Evolutionary conservation across 345 rosid genomes (phyloP).

Genomic region (Citrus sinensis): DVS_A1.0 CM039162.1:31308001-31308500

Average conservation of each 20-base stretch:
- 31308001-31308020: slow-evolving; percentile 62
- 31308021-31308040: slow-evolving; percentile 57
- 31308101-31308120: slow-evolving; percentile 47
- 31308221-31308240: neutral
- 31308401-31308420: slow-evolving; percentile 63
- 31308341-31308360: neutral
- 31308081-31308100: slow-evolving; percentile 20
- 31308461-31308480: slow-evolving; percentile 70
- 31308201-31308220: slow-evolving; percentile 8
- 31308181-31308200: slow-evolving; percentile 48
- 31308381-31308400: slow-evolving; percentile 33
- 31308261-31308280: neutral
- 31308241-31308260: neutral
- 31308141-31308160: slow-evolving; percentile 44
- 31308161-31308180: slow-evolving; percentile 30
- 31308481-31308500: slow-evolving; percentile 58
- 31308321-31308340: neutral
- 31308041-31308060: slow-evolving; percentile 16
- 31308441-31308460: slow-evolving; percentile 72
- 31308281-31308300: neutral
- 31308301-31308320: neutral
- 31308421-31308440: slow-evolving; percentile 78
- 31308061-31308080: slow-evolving; percentile 14
- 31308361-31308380: slow-evolving; percentile 34
- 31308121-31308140: slow-evolving; percentile 58